Base-by-base conservation (phyloP, 2,329 filamentous ascomycete genomes). In the Meredithiella fracta region DNA sequence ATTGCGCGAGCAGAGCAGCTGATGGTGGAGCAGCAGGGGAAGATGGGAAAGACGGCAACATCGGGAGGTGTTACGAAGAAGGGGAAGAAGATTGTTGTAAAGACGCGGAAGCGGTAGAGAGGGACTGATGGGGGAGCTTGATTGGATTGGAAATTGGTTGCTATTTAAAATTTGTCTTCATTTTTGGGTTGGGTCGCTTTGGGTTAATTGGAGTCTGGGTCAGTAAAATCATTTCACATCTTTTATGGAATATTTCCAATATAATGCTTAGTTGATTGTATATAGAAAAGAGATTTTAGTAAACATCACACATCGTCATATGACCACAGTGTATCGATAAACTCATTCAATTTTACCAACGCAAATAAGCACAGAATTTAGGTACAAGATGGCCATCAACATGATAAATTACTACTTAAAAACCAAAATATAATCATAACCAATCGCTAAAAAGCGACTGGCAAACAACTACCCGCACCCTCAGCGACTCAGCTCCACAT, bases 1-100 rank as follows among this genome's bases (percentile, higher is more conserved):
- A 67, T 83, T 26, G 69, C 72, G n/a, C 69, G 73, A 22, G 75
- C 78, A 23, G 80, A 83, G 66, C 67, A 71, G 40, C 69, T 74
- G 61, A 69, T 83, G 25, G 78, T 79, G 59, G 59, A 79, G 55
- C 78, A 82, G 65, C 71, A 75, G 58, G 76, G 78, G 17, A 77
- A 75, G 65, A 83, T 82, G 79, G 78, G 77, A 37, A 83, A 83
- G 70, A 80, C 78, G 61, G 70, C 75, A 7, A 82, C 79, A 1
- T 73, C 75, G 4, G 77, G 77, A 38, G 77, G 78, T 14, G 63
- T 72, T n/a, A 81, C 76, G 26, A 79, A 78, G 64, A 70, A 71
- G 40, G 79, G 80, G 23, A 75, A 75, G 66, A 82, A 79, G 68
- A 74, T 81, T 60, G 81, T 79, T 70, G 72, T 82, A 56, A 73